Conservation (phyloP, 257 asterid species). For the Jaltomata sinuosa region DNA sequence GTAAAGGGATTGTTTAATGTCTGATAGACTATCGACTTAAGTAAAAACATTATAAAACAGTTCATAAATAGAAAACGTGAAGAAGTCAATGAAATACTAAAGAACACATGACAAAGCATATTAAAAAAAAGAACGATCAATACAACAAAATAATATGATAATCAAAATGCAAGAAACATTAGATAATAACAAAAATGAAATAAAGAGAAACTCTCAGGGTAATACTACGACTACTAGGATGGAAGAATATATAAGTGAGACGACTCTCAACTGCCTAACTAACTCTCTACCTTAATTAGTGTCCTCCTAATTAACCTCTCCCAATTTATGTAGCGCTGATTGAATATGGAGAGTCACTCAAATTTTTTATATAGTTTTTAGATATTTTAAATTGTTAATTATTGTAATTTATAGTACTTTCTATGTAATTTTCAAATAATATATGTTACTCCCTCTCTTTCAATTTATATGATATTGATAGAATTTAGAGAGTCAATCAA, state of each 20-base stretch:
- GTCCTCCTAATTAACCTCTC: too few relatives aligned
- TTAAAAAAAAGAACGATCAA: background rate
- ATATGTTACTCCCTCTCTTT: too few relatives aligned
- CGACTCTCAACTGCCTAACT: background rate
- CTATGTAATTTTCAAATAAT: too few relatives aligned
- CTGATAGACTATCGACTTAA: background rate
- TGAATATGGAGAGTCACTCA: too few relatives aligned
- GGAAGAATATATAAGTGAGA: background rate
- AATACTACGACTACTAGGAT: background rate
- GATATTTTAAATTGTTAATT: too few relatives aligned
- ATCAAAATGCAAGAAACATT: background rate
- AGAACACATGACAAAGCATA: background rate
- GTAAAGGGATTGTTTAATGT: background rate
- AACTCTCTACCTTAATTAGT: background rate
- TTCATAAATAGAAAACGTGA: background rate
- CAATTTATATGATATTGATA: too few relatives aligned
- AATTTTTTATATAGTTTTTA: too few relatives aligned
- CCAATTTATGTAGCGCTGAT: too few relatives aligned
- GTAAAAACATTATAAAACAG: background rate
- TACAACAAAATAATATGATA: background rate
- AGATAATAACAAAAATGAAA: background rate
- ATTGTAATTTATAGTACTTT: too few relatives aligned
- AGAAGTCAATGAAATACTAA: background rate
- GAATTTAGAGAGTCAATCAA: too few relatives aligned
- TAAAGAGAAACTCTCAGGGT: background rate